phyloP scores from a whole-genome alignment of 83 land plant genomes.

The Picea abies region DNA sequence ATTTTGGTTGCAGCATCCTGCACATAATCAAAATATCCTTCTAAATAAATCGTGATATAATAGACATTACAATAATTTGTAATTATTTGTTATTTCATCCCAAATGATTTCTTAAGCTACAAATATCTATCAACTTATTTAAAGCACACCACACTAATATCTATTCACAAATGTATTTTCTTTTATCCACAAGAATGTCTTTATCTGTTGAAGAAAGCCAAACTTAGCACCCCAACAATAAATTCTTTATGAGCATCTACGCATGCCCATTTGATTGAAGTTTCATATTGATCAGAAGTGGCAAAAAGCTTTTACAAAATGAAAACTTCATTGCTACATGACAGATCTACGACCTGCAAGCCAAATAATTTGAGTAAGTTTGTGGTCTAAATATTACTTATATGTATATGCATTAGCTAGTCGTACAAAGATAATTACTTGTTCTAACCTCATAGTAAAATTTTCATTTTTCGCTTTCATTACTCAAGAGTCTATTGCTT shows the following conservation, averaged over 20 bases:
- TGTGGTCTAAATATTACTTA: background rate
- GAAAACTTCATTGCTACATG: too few species aligned
- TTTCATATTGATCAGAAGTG: background rate
- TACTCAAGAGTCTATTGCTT: background rate
- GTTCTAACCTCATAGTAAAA: background rate
- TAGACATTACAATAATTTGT: background rate
- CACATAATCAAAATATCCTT: background rate
- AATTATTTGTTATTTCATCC: background rate
- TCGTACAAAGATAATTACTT: background rate
- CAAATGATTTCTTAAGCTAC: background rate
- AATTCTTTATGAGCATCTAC: background rate
- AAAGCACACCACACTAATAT: too few species aligned
- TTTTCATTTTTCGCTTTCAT: background rate
- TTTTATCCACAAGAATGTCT: background rate
- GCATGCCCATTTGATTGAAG: too few species aligned
- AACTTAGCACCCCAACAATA: background rate
- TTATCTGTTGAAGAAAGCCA: background rate
- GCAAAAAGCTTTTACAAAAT: background rate
- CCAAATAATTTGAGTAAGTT: background rate
- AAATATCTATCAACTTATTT: background rate
- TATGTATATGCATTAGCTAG: background rate
- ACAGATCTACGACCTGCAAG: background rate
- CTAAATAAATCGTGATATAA: background rate
- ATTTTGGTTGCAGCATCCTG: constrained; percentile 51
- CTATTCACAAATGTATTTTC: too few species aligned